Conservation (phyloP, 495 filamentous ascomycete genomes). For the Daldinia bambusicola region DNA sequence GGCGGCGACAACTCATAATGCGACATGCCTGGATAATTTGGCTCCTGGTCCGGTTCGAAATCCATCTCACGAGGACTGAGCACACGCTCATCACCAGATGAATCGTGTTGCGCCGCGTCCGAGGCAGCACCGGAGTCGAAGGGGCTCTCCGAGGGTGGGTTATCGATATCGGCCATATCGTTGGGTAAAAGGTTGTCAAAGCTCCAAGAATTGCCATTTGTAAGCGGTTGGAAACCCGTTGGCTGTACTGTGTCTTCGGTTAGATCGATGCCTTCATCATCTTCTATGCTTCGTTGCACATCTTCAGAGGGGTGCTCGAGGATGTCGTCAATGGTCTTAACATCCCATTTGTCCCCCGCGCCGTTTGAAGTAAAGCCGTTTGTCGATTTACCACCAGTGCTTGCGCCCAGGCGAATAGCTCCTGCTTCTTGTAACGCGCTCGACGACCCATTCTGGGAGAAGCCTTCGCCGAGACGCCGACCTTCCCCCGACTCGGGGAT, state of each 20-base stretch:
- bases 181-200: conserved; percentile 45
- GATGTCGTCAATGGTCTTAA: conserved; percentile 18
- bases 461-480: conserved; percentile 81
- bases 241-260: conserved; percentile 23
- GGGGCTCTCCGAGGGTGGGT: conserved; percentile 49
- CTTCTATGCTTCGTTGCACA: conserved; percentile 40
- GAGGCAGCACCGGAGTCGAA: conserved; percentile 43
- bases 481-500: conserved; percentile 78
- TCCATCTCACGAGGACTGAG: conserved; percentile 38
- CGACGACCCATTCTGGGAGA: conserved; percentile 86
- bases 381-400: conserved; percentile 62
- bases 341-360: conserved; percentile 6
- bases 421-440: conserved; percentile 80
- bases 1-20: conserved; percentile 34
- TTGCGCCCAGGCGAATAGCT: conserved; percentile 75
- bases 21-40: conserved; percentile 41
- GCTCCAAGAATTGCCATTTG: conserved; percentile 48
- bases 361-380: conserved; percentile 6
- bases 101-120: conserved; percentile 55
- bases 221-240: conserved; percentile 34
- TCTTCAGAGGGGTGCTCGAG: conserved; percentile 20
- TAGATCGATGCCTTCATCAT: conserved; percentile 56
- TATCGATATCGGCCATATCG: conserved; percentile 30
- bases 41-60: conserved; percentile 39
- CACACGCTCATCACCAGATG: conserved; percentile 47